These are phyloP conservation scores for Globisporangium carolinianum DNA, from an alignment of 352 stramenopile genomes.

Conservation along the genomic window DNA sequence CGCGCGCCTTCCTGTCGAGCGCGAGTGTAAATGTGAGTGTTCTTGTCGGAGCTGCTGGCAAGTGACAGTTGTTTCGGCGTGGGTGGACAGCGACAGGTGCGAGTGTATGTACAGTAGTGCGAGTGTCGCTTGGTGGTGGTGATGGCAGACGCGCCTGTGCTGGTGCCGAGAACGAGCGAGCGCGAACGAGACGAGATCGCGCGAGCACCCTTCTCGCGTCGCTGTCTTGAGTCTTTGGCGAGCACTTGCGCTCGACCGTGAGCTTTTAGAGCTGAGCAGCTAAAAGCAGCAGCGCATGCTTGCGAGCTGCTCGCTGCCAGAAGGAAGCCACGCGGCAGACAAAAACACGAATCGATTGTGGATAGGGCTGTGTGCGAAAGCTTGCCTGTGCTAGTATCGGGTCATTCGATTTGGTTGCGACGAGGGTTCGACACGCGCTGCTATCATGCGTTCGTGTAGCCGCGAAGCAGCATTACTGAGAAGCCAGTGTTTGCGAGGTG, in stretches of 20 bases:
- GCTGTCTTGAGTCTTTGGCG: no score
- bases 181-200: conserved; percentile 3
- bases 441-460: no score
- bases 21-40: conserved; percentile 1
- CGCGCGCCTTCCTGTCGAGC: conserved; percentile 11
- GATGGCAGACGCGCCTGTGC: background rate
- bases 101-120: background rate
- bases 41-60: background rate
- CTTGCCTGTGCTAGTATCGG: no score
- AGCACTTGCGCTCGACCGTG: conserved; percentile 2
- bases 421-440: no score
- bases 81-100: background rate
- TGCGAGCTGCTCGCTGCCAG: no score
- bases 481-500: no score
- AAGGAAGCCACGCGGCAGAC: no score
- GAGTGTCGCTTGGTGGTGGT: conserved; percentile 4
- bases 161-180: background rate
- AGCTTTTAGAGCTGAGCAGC: conserved; percentile 10
- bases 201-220: background rate
- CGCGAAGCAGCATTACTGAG: no score
- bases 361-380: no score
- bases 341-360: no score
- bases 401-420: no score
- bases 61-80: background rate
- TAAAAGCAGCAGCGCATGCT: background rate